phyloP scores from a whole-genome alignment of 352 stramenopile species.

The Sclerospora graminicola region DNA sequence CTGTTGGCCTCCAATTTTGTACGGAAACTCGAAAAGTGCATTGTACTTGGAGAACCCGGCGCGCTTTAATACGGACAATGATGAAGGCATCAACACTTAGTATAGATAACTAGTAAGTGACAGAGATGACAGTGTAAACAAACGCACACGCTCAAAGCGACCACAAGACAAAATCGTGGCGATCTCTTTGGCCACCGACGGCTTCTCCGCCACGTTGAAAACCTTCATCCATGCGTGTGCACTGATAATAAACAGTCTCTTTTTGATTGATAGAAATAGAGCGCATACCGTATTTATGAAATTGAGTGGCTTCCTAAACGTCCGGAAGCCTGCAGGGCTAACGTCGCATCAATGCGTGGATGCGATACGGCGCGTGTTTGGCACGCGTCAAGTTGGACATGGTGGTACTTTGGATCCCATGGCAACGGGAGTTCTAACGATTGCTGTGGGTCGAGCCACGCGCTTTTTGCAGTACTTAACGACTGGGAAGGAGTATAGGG shows the following conservation, averaged over 20 bases:
- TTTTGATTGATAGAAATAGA: conserved; percentile 5
- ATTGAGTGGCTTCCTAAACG: conserved; percentile 65
- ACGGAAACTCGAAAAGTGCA: conserved; percentile 87
- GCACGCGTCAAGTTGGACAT: conserved; percentile 66
- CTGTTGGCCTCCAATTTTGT: conserved; percentile 69
- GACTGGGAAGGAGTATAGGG: conserved; percentile 67
- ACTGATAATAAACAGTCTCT: too few species aligned
- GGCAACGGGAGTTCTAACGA: conserved; percentile 75
- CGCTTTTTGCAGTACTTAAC: conserved; percentile 73
- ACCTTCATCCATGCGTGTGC: conserved; percentile 43
- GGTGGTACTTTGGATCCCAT: conserved; percentile 83
- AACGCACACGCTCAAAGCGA: conserved; percentile 44
- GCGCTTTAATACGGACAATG: conserved; percentile 23
- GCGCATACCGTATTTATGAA: conserved; percentile 8
- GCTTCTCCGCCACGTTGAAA: conserved; percentile 99
- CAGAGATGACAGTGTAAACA: neutral
- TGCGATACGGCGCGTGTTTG: conserved; percentile 55
- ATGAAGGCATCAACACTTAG: neutral
- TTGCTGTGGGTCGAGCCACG: conserved; percentile 71
- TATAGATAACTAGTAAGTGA: neutral
- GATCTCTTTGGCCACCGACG: conserved; percentile 97
- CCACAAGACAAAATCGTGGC: conserved; percentile 87
- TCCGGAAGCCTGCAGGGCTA: conserved; percentile 63
- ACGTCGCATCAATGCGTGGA: conserved; percentile 76
- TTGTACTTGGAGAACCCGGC: conserved; percentile 82